Conservation (phyloP, 106 monocot genomes). For the Alisma plantagoaquatica region DNA sequence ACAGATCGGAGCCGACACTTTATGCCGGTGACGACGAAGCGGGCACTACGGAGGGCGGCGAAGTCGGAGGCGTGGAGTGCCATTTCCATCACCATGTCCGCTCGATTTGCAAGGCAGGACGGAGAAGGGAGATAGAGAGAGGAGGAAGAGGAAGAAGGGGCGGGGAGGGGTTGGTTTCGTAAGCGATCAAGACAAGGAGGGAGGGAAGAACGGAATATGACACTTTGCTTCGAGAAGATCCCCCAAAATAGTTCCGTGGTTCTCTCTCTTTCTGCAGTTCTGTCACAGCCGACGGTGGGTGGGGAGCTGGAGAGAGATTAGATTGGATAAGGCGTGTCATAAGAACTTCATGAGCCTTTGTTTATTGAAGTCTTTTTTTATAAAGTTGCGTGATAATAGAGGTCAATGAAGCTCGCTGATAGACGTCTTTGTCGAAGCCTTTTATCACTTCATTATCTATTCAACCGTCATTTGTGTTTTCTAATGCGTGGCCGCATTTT, state of each 20-base stretch:
- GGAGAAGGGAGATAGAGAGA: neutral
- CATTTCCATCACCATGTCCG: neutral
- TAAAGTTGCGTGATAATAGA: no score
- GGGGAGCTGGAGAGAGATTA: neutral
- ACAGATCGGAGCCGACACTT: neutral
- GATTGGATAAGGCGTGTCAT: no score
- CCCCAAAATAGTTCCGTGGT: neutral
- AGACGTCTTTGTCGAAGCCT: no score
- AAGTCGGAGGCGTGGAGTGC: neutral
- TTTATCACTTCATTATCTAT: no score
- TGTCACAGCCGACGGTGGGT: neutral
- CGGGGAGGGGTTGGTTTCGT: neutral
- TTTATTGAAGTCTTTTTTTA: no score
- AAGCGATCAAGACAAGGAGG: neutral
- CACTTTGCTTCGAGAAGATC: neutral
- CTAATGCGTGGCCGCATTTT: no score
- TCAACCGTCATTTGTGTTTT: no score
- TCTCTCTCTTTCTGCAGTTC: neutral
- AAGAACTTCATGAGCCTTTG: no score
- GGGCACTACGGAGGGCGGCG: neutral
- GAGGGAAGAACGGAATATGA: neutral
- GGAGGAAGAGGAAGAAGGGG: neutral
- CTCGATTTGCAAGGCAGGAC: neutral
- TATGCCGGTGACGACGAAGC: neutral
- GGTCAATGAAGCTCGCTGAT: no score